These are phyloP conservation scores for Coprinopsis cinerea DNA, from an alignment of 768 basidiomycete species.

Conservation along the genomic window DNA sequence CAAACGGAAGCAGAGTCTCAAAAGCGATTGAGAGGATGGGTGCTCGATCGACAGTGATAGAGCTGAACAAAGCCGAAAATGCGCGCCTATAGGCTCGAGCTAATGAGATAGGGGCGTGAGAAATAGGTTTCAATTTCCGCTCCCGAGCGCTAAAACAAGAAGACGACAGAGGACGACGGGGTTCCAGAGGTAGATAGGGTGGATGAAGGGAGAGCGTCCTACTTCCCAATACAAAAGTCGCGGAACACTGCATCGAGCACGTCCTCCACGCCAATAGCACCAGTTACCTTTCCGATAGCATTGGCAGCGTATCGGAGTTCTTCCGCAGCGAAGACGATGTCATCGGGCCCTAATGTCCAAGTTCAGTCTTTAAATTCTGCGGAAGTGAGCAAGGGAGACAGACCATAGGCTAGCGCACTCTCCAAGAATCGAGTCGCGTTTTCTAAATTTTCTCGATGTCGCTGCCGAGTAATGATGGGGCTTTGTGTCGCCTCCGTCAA, in stretches of 20 bases:
- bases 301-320: slow-evolving; percentile 82
- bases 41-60: no score
- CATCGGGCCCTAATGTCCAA: slow-evolving; percentile 59
- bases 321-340: slow-evolving; percentile 80
- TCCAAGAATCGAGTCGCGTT: slow-evolving; percentile 55
- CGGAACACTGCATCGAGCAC: slow-evolving; percentile 76
- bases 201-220: not conserved
- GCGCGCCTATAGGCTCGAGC: no score
- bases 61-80: no score
- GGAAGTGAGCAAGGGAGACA: slow-evolving; percentile 2
- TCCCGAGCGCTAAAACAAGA: not conserved
- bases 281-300: slow-evolving; percentile 81
- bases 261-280: slow-evolving; percentile 76
- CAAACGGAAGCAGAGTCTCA: no score
- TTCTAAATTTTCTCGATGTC: slow-evolving; percentile 75
- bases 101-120: not conserved
- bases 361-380: no score
- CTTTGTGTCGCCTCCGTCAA: slow-evolving; percentile 20
- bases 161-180: not conserved
- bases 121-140: not conserved
- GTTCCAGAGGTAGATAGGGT: not conserved
- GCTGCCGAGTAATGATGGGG: slow-evolving; percentile 72
- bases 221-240: slow-evolving; percentile 90
- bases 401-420: slow-evolving; percentile 44
- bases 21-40: no score